A percentile compares a stretch with the other conserved stretches of the same genome.
Evolutionary conservation across 768 basidiomycete genomes (phyloP).

Genomic region (Panus rudis): DNA sequence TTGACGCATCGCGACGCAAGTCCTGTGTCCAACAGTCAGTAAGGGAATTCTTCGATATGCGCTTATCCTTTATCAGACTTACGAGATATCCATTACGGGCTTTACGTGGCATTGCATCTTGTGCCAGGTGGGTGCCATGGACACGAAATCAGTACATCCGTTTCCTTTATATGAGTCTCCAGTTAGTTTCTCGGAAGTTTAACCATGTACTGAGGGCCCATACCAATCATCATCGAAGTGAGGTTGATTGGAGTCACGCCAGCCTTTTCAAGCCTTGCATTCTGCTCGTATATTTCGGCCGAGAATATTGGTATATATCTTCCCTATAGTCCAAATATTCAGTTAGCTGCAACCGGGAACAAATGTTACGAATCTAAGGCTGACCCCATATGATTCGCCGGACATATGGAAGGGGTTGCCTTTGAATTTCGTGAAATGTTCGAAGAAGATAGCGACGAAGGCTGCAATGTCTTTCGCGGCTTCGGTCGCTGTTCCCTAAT

Average conservation of each 20-base stretch:
- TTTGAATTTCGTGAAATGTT: constrained; percentile 60
- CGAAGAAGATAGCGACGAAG: constrained; percentile 64
- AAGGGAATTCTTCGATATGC: too few species aligned
- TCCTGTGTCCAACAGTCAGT: too few species aligned
- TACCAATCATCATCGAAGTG: constrained; percentile 43
- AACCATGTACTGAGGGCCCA: neutral
- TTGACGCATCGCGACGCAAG: constrained; percentile 40
- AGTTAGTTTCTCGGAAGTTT: too few species aligned
- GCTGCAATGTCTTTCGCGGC: constrained; percentile 62
- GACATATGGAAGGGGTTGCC: constrained; percentile 37
- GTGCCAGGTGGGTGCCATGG: constrained; percentile 35
- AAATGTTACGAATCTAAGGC: too few species aligned
- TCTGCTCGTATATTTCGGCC: constrained; percentile 40
- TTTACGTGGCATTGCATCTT: constrained; percentile 46
- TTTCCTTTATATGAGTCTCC: too few species aligned
- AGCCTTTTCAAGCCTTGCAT: constrained; percentile 30
- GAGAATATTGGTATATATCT: constrained; percentile 46
- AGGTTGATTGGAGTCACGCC: constrained; percentile 44
- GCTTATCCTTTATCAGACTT: constrained; percentile 5
- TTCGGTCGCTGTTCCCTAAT: too few species aligned
- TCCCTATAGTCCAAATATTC: constrained; percentile 35
- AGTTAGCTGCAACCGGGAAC: too few species aligned
- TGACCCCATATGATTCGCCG: constrained; percentile 43
- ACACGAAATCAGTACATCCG: constrained; percentile 34
- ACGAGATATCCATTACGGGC: constrained; percentile 43